Evolutionary conservation across 257 asterid species (phyloP).

Genomic region (Scutellaria galericulata): DNA sequence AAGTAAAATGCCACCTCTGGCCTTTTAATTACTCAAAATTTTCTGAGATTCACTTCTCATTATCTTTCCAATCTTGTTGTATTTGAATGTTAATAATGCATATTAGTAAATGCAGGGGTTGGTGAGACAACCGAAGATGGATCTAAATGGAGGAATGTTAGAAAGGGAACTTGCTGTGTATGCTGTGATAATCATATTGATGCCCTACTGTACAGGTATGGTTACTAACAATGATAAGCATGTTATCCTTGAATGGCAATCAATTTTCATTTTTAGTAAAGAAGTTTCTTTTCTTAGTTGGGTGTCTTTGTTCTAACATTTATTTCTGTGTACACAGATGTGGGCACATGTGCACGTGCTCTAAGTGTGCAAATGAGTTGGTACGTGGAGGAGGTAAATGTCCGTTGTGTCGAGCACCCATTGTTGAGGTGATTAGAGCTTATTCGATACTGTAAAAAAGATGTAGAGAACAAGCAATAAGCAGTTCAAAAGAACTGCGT

Average conservation of each 20-base stretch:
- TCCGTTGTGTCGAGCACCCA: slow-evolving; percentile 97
- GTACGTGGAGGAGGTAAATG: slow-evolving; percentile 93
- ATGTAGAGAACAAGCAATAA: slow-evolving; percentile 35
- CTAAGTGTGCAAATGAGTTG: slow-evolving; percentile 91
- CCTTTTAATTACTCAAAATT: not conserved
- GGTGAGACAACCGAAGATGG: slow-evolving; percentile 83
- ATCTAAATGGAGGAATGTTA: slow-evolving; percentile 82
- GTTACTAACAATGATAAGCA: not conserved
- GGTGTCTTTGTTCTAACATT: slow-evolving; percentile 11
- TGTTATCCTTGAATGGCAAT: not conserved
- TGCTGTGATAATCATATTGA: slow-evolving; percentile 95
- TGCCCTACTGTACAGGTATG: slow-evolving; percentile 88
- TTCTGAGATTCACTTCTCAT: not conserved
- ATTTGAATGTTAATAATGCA: not conserved
- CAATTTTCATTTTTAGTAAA: not conserved
- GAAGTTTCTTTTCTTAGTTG: not conserved
- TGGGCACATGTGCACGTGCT: slow-evolving; percentile 99
- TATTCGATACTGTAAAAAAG: slow-evolving; percentile 83
- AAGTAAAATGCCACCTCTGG: slow-evolving; percentile 15
- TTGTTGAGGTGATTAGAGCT: slow-evolving; percentile 96
- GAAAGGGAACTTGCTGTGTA: slow-evolving; percentile 95
- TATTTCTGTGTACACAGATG: slow-evolving; percentile 55
- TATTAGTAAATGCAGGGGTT: slow-evolving; percentile 48
- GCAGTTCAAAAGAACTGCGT: slow-evolving; percentile 36
- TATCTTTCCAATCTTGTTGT: not conserved